Base-by-base conservation (phyloP, 768 basidiomycete species). In the Fomitopsis pulvina region DNA sequence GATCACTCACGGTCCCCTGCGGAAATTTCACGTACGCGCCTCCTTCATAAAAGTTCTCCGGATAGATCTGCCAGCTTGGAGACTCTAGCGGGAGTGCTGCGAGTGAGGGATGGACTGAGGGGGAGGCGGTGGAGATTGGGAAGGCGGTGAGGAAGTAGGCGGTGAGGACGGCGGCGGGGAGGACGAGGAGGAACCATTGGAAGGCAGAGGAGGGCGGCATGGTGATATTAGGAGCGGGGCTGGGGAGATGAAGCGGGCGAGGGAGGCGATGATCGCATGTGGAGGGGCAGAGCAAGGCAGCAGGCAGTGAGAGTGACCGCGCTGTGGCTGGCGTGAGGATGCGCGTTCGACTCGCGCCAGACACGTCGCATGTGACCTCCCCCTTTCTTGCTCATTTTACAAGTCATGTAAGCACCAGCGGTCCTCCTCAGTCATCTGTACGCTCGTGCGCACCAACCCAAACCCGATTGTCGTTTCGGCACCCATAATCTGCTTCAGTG, bases 1-100 rank as follows among this genome's bases (percentile, higher is more conserved):
- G 20, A 3, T 12, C 3, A 66, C 76, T 40, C 52, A 82, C 84
- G 51, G 73, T 71, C 37, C 88, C 88, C 50, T 75, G 74, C 1
- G 88, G 87, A 43, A 89, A 69, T 1, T 67, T 65, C 3, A 74
- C 83, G 65, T 88, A 89, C 9, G 71, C 75, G 7, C 83, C 81
- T 10, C 80, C 76, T 0, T 71, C 62, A 59, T 80, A 87, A 58
- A 76, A 82, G 54, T 85, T 74, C 49, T 85, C 83, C 0, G 85
- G 81, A 60, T 91, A 91, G 45, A 91, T 77, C 8, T 73, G 63
- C 78, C 85, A 82, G n/a, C 79, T 78, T 20, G 75, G 74, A 26
- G 71, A 72, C 25, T 75, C 68, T 28, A 61, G 60, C 14, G 83
- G 80, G 10, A 87, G 71, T 26, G 75, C 76, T 2, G 82, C 75